Evolutionary conservation across 1,139 yeast species (phyloP).

Genomic region (Debaryomyces fabryi): DNA sequence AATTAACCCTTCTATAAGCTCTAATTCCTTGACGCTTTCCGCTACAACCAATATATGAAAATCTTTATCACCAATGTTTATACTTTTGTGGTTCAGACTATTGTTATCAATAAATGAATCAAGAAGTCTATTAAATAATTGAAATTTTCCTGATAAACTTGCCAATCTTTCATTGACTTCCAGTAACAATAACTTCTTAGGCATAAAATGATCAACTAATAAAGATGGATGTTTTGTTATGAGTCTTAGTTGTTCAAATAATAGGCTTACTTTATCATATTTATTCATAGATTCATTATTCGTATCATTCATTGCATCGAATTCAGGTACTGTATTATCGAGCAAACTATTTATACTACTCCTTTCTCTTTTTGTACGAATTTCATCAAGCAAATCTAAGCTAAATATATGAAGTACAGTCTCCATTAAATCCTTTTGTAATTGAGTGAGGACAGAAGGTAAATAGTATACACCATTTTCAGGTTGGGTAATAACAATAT

Average conservation of each 20-base stretch:
- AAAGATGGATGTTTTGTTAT: constrained; percentile 67
- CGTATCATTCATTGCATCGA: constrained; percentile 11
- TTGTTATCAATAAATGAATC: constrained; percentile 28
- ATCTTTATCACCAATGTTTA: neutral
- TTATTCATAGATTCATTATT: constrained; percentile 8
- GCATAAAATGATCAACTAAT: constrained; percentile 74
- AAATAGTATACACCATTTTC: constrained; percentile 44
- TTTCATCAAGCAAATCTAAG: constrained; percentile 41
- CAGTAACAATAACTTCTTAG: constrained; percentile 64
- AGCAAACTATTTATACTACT: constrained; percentile 43
- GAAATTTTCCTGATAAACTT: constrained; percentile 61
- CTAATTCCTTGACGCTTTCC: constrained; percentile 65
- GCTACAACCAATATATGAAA: constrained; percentile 57
- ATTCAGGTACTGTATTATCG: constrained; percentile 21
- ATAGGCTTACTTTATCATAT: constrained; percentile 27
- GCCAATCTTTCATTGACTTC: constrained; percentile 61
- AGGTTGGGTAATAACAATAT: constrained; percentile 8
- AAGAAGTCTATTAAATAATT: constrained; percentile 54
- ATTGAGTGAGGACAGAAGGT: constrained; percentile 56
- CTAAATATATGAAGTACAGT: constrained; percentile 55
- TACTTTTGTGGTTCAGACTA: constrained; percentile 16
- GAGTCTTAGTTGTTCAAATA: constrained; percentile 53
- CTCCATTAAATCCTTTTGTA: constrained; percentile 61
- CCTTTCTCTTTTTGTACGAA: constrained; percentile 26
- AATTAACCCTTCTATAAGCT: constrained; percentile 65